Evolutionary conservation across 2,329 filamentous ascomycete genomes (phyloP).

Genomic region (Akanthomyces dipterigenus): DNA sequence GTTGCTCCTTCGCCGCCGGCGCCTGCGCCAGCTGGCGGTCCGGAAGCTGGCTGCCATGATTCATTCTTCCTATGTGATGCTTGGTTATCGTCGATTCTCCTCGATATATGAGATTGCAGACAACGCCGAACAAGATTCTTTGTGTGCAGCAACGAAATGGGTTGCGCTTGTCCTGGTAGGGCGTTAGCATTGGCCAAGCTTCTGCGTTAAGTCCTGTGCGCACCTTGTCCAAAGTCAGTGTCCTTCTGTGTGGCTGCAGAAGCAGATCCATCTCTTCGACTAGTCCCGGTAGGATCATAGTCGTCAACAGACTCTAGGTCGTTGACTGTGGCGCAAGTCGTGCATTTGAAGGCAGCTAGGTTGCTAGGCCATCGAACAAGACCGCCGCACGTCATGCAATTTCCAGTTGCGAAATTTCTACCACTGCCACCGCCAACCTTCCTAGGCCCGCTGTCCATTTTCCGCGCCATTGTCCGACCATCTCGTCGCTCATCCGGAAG

Average conservation of each 20-base stretch:
- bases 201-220: background rate
- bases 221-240: constrained; percentile 6
- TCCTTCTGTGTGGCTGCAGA: constrained; percentile 2
- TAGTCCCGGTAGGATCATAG: constrained; percentile 17
- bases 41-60: background rate
- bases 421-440: constrained; percentile 19
- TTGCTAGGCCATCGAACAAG: constrained; percentile 72
- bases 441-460: constrained; percentile 24
- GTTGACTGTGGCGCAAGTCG: constrained; percentile 78
- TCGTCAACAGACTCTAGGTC: constrained; percentile 46
- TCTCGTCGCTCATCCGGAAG: constrained; percentile 34
- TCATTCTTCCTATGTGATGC: background rate
- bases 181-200: background rate
- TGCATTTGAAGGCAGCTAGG: constrained; percentile 70
- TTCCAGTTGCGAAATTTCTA: constrained; percentile 60
- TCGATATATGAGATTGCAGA: constrained; percentile 25
- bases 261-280: constrained; percentile 18
- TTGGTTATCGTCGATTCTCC: constrained; percentile 13
- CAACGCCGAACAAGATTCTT: constrained; percentile 28
- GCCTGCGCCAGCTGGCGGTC: background rate
- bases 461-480: constrained; percentile 24
- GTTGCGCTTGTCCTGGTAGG: constrained; percentile 15
- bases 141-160: constrained; percentile 29
- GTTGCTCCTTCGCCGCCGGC: background rate
- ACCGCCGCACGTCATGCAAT: constrained; percentile 81